Evolutionary conservation across 768 basidiomycete genomes (phyloP).

Genomic region (Vishniacozyma victoriae): DNA sequence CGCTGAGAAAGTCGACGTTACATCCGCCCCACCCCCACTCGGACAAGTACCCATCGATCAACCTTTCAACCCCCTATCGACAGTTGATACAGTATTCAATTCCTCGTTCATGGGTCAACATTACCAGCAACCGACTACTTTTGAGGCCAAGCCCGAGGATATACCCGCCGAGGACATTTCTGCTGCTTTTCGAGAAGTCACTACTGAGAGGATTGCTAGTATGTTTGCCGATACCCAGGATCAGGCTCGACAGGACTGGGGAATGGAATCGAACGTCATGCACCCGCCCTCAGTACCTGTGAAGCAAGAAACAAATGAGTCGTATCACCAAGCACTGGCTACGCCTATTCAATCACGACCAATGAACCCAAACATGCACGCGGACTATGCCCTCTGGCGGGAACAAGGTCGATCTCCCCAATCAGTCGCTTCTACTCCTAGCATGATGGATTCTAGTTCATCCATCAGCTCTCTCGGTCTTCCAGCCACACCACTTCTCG

Average conservation of each 20-base stretch:
- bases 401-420: too few relatives aligned
- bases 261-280: neutral
- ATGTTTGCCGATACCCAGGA: neutral
- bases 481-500: too few relatives aligned
- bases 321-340: too few relatives aligned
- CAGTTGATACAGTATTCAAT: neutral
- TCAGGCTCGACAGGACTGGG: too few relatives aligned
- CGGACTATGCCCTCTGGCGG: too few relatives aligned
- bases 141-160: neutral
- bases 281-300: neutral
- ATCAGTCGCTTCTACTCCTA: too few relatives aligned
- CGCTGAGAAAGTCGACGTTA: constrained; percentile 7
- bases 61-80: neutral
- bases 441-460: too few relatives aligned
- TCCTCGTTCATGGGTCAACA: neutral
- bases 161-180: neutral
- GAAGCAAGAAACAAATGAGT: too few relatives aligned
- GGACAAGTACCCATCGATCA: neutral
- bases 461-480: too few relatives aligned
- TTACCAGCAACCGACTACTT: neutral
- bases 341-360: too few relatives aligned
- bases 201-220: neutral
- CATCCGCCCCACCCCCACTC: neutral
- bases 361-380: too few relatives aligned
- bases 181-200: neutral